Conservation (phyloP, 768 basidiomycete species). For the Imleria badia region DNA sequence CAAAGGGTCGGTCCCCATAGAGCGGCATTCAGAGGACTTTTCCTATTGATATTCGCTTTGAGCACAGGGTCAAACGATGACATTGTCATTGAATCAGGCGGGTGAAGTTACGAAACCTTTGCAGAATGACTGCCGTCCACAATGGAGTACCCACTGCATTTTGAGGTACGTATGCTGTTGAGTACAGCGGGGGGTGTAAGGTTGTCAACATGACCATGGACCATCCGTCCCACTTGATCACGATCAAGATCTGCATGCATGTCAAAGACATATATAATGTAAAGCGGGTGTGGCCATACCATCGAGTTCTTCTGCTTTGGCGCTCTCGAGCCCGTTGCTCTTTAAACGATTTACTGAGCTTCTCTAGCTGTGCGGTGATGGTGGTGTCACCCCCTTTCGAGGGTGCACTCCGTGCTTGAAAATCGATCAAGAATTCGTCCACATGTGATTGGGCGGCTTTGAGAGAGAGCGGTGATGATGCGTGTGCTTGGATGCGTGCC, state of each 20-base stretch:
- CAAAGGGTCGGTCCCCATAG: not conserved
- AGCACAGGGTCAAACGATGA: not conserved
- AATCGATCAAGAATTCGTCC: constrained; percentile 49
- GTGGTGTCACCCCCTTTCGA: constrained; percentile 53
- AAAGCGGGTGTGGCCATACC: not conserved
- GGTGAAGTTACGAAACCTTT: not conserved
- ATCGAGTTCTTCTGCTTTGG: constrained; percentile 1
- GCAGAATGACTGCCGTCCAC: not conserved
- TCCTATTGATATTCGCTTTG: not conserved
- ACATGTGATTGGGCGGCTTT: constrained; percentile 43
- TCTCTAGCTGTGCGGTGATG: constrained; percentile 59
- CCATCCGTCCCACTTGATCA: not conserved
- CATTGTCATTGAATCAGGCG: not conserved
- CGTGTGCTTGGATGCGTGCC: constrained; percentile 42
- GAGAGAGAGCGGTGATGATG: constrained; percentile 37
- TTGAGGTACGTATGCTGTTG: too few relatives aligned
- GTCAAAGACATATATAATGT: constrained; percentile 1
- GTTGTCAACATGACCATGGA: not conserved
- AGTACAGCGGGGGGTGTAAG: not conserved
- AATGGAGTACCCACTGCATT: not conserved
- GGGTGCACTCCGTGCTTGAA: constrained; percentile 45
- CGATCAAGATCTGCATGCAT: not conserved
- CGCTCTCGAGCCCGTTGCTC: constrained; percentile 41
- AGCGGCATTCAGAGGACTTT: not conserved
- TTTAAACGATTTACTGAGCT: constrained; percentile 51